Percentiles rank a stretch among this genome's conserved stretches.
Conservation (phyloP, 2,329 filamentous ascomycete species). For the Botryotinia calthae region DNA sequence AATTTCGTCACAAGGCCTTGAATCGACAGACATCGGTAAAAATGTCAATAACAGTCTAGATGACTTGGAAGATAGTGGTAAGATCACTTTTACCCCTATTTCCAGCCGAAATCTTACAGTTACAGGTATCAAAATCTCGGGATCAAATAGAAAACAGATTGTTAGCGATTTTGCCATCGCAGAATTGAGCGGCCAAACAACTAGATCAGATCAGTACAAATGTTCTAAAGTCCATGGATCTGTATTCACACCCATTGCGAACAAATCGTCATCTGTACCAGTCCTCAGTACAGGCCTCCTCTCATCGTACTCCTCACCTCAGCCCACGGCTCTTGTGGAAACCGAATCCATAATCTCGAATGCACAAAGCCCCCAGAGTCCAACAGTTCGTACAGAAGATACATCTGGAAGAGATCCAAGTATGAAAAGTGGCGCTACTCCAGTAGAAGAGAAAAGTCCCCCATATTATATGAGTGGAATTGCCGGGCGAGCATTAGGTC, state of each 20-base stretch:
- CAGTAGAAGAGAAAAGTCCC: neutral
- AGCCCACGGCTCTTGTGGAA: neutral
- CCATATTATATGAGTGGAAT: neutral
- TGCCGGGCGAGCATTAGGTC: neutral
- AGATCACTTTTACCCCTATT: neutral
- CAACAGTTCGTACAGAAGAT: fast-evolving
- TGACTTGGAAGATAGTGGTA: neutral
- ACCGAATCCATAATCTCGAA: neutral
- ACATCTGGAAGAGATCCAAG: neutral
- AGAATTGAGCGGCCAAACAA: neutral
- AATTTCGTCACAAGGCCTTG: neutral
- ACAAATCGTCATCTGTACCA: no score
- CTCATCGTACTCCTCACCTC: neutral
- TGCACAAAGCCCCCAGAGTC: neutral
- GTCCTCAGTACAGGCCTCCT: no score
- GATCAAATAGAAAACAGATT: neutral
- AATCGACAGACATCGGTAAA: neutral
- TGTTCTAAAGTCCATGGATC: neutral
- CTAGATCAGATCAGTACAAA: neutral
- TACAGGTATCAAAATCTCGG: neutral
- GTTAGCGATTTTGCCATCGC: neutral
- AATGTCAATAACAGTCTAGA: neutral
- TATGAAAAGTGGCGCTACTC: fast-evolving
- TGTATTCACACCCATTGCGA: neutral
- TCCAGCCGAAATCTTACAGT: neutral